phyloP scores from a whole-genome alignment of 345 rosid genomes.

The Melaleuca quinquenervia region DNA sequence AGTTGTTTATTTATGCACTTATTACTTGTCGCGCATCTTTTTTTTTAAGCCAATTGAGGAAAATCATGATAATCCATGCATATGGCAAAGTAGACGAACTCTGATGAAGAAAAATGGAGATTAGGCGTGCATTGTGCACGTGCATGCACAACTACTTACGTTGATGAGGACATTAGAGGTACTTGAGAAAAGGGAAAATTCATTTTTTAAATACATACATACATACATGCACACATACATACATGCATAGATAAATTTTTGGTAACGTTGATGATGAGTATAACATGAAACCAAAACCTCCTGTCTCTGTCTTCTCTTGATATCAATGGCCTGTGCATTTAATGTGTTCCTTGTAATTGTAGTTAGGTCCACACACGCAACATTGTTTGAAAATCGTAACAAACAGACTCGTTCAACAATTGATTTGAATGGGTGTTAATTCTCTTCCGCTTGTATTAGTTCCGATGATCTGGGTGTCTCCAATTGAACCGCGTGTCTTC shows the following conservation, averaged over 20 bases:
- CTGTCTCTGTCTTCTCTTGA: neutral
- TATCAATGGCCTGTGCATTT: neutral
- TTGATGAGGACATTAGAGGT: neutral
- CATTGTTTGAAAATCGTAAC: neutral
- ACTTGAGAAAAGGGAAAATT: neutral
- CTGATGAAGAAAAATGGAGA: neutral
- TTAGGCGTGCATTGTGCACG: neutral
- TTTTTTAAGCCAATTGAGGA: neutral
- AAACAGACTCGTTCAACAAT: accelerated
- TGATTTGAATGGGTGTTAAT: neutral
- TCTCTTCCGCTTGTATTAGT: neutral
- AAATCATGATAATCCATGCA: neutral
- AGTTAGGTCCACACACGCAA: accelerated
- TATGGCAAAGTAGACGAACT: neutral
- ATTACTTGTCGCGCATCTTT: neutral
- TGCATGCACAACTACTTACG: neutral
- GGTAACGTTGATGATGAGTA: neutral
- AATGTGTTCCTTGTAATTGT: neutral
- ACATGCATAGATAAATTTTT: neutral
- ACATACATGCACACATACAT: too few species aligned
- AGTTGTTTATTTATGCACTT: neutral
- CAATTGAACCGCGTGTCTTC: neutral
- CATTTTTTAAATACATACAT: too few species aligned
- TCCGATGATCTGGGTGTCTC: neutral
- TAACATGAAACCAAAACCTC: neutral